Evolutionary conservation across 345 rosid genomes (phyloP), one percentile per base, ranked within the genome.

Genomic region (Durio zibethinus): DNA sequence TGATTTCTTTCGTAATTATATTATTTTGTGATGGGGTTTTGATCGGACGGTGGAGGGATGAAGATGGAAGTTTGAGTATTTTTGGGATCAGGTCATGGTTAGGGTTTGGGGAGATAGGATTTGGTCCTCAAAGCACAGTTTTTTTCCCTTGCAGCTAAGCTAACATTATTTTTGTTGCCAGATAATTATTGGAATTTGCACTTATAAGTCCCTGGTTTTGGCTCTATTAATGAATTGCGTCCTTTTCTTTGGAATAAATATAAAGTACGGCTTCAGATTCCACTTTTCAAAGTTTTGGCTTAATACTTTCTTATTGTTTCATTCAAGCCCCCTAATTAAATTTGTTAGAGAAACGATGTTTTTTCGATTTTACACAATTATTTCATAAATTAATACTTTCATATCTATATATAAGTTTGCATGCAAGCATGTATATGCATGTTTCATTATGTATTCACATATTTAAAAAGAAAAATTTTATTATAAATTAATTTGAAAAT

Each of bases 51-150:
- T 4, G 78, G 76, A 71, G 69, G 69, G 73, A 52, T 0, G 48
- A 29, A 10, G 62, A 2, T 8, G 33, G 40, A 29, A 63, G 38
- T 64, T 23, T 23, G 76, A 5, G 61, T 33, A 66, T 45, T 61
- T 62, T 14, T 21, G 40, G 69, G 63, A 74, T 82, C 74, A 82
- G 68, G 69, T 61, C 84, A 82, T 75, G 20, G 43, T 74, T 78
- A 78, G 84, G 79, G 79, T 74, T 75, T 25, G 52, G 63, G 52
- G 76, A 50, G 76, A 61, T 38, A 18, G 61, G 61, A 60, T 74
- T 78, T 74, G 77, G 79, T 71, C 76, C 73, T 61, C 74, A 16
- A 29, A 78, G 73, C 79, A 78, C 74, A 50, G 10, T 45, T 56
- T 74, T 74, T 27, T 52, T n/a, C n/a, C 43, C 59, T 63, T 50